Evolutionary conservation across 108 stramenopile genomes (phyloP), one percentile per base, ranked within the genome.

Genomic region (Discostella pseudostelligera): DNA sequence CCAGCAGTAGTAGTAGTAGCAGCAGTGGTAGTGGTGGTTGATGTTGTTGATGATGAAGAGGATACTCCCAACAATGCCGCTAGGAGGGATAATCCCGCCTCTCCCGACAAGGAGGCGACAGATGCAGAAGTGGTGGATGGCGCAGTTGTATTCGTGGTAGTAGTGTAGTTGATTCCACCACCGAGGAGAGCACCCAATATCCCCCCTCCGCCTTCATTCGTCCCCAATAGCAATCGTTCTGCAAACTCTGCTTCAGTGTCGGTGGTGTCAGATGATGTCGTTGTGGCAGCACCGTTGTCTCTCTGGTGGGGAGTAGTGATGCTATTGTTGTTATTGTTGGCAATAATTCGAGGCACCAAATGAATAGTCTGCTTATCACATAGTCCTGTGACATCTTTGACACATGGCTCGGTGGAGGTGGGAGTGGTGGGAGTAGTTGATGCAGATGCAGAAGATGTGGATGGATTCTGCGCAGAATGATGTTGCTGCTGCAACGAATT

Each of bases 351-450:
- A 19, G 84, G 86, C 6, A 95, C 89, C 39, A 92, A 66, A 76
- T 95, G 94, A 58, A 95, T 90, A 0, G 94, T 92, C 14, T 95
- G 90, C 58, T 88, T 85, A 73, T 92, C 89, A 10, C 59, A 67
- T 29, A 95, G 54, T 10, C 94, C 94, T 14, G 43, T 74, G 56
- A 95, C 88, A 60, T 92, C 90, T 35, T 82, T 63, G 26, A 94
- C 51, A 10, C 69, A 2, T 42, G 21, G 39, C 28, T 39, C 58
- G 32, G 32, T 67, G 45, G 25, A 56, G 69, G 39, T 20, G 26
- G 29, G 40, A 20, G 28, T 17, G 25, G 8, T 26, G 8, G 10
- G 1, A 60, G 12, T 8, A 43, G 42, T 7, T 3, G 42, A 43
- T 43, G 42, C 3, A 8, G 42, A 16, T 43, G 42, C n/a, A n/a